phyloP scores from a whole-genome alignment of 495 filamentous ascomycete species.

The Tuber melanosporum region DNA sequence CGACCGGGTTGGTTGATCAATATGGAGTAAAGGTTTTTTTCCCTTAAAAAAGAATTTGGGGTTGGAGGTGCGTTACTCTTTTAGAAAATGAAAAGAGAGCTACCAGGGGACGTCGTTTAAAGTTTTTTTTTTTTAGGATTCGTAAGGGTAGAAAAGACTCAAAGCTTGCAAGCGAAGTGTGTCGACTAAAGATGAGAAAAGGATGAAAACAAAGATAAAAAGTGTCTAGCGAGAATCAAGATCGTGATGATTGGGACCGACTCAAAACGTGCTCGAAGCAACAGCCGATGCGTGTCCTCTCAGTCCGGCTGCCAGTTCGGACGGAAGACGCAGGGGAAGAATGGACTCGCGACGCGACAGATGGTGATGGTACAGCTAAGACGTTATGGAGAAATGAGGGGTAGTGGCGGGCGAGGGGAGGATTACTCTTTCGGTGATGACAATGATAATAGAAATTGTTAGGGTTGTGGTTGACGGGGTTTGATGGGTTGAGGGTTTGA shows the following conservation, averaged over 20 bases:
- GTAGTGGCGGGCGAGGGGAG: slow-evolving; percentile 10
- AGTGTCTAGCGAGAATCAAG: not conserved
- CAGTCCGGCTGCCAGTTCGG: slow-evolving; percentile 34
- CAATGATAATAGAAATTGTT: not conserved
- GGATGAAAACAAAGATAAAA: slow-evolving; percentile 24
- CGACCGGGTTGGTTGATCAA: not conserved
- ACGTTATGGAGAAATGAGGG: slow-evolving; percentile 22
- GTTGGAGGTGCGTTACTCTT: not conserved
- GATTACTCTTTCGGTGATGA: slow-evolving; percentile 2
- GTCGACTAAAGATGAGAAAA: slow-evolving; percentile 29
- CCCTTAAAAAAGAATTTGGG: not conserved
- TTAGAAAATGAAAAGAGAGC: not conserved
- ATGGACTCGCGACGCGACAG: slow-evolving; percentile 31
- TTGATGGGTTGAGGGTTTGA: slow-evolving; percentile 14
- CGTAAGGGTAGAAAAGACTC: not conserved
- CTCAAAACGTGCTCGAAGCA: slow-evolving; percentile 37
- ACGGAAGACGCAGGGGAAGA: slow-evolving; percentile 30
- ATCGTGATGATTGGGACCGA: slow-evolving; percentile 21
- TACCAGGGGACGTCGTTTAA: not conserved
- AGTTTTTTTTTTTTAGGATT: not conserved
- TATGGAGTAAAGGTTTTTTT: not conserved
- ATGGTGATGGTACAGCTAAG: slow-evolving; percentile 5
- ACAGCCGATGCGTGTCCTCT: slow-evolving; percentile 36
- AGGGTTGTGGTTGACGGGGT: slow-evolving; percentile 13
- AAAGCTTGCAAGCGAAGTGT: slow-evolving; percentile 4